Conservation (phyloP, 768 basidiomycete species). For the Kwoniella shandongensis region DNA sequence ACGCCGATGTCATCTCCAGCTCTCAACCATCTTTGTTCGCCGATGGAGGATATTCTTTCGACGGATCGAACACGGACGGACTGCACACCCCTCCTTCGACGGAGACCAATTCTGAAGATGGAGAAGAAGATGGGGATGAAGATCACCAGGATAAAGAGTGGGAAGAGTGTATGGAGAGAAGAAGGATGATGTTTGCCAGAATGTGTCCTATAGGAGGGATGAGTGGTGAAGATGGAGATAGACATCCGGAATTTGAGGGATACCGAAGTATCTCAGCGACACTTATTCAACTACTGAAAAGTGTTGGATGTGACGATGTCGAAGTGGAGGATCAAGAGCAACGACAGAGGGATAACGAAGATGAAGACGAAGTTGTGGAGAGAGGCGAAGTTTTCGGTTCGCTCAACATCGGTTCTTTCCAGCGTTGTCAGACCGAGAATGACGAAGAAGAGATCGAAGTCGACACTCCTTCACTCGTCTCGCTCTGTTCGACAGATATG, state of each 20-base stretch:
- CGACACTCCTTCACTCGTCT: conserved; percentile 21
- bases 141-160: conserved; percentile 35
- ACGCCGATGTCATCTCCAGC: conserved; percentile 1
- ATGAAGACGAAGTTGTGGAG: not conserved
- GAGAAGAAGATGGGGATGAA: conserved; percentile 4
- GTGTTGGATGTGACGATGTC: not conserved
- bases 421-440: not conserved
- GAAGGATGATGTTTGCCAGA: conserved; percentile 48
- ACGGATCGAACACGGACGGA: conserved; percentile 15
- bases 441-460: conserved; percentile 10
- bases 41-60: not conserved
- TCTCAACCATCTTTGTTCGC: not conserved
- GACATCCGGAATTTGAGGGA: conserved; percentile 40
- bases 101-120: conserved; percentile 16
- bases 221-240: conserved; percentile 7
- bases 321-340: conserved; percentile 2
- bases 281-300: conserved; percentile 12
- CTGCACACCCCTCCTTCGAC: conserved; percentile 18
- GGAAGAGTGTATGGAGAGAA: conserved; percentile 49
- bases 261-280: conserved; percentile 44
- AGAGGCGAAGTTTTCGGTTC: conserved; percentile 11
- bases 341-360: conserved; percentile 4
- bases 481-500: conserved; percentile 13
- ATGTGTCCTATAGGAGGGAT: conserved; percentile 20
- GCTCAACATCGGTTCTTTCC: not conserved